These are phyloP conservation scores for Senna tora DNA, from an alignment of 306 rosid species.

Conservation along the genomic window DNA sequence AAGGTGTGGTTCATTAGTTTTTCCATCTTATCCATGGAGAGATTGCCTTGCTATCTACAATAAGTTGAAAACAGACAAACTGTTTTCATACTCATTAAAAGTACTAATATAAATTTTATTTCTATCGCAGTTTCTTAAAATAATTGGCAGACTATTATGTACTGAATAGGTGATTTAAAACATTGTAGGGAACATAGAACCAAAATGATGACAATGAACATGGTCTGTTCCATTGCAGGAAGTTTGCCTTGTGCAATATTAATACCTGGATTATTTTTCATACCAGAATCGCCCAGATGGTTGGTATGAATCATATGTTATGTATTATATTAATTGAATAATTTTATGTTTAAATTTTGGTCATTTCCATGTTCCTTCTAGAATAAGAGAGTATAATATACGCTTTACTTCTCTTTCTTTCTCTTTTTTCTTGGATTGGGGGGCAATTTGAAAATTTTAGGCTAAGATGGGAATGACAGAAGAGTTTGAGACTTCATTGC, in stretches of 20 bases:
- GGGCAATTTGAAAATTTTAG: conserved; percentile 42
- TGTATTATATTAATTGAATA: conserved; percentile 24
- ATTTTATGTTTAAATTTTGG: conserved; percentile 19
- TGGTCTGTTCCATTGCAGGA: conserved; percentile 57
- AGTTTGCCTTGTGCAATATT: conserved; percentile 77
- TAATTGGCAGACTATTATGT: not conserved
- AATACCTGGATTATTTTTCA: conserved; percentile 81
- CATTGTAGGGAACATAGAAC: conserved; percentile 19
- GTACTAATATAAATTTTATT: not conserved
- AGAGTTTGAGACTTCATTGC: conserved; percentile 82
- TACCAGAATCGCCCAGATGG: conserved; percentile 94
- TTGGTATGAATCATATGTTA: conserved; percentile 62
- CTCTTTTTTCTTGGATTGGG: conserved; percentile 14
- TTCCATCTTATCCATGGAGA: not conserved
- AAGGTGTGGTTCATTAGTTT: not conserved
- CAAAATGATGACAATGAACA: conserved; percentile 3
- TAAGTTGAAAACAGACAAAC: not conserved
- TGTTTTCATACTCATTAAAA: not conserved
- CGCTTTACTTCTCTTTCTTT: conserved; percentile 17
- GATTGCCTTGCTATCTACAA: not conserved
- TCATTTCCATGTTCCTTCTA: conserved; percentile 16
- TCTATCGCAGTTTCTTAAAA: conserved; percentile 5
- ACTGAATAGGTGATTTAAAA: conserved; percentile 13
- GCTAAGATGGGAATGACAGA: conserved; percentile 92
- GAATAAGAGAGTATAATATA: conserved; percentile 7